Evolutionary conservation across 805 yeast species (phyloP).

Genomic region (Saccharomycopsis sp.): DNA sequence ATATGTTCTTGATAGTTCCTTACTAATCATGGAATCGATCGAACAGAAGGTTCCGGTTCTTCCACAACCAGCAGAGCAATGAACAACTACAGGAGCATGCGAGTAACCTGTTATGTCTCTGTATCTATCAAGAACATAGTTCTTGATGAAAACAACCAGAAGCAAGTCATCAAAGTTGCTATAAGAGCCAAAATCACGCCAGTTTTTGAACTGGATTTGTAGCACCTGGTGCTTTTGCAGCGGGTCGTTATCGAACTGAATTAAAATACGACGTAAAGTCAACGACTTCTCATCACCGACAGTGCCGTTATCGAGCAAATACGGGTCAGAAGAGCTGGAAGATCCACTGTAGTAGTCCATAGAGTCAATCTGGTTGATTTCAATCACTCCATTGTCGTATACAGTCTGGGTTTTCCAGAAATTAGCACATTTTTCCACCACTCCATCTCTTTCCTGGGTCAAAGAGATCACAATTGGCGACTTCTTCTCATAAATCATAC

Average conservation of each 20-base stretch:
- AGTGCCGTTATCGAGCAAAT: slow-evolving; percentile 19
- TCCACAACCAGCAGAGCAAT: slow-evolving; percentile 97
- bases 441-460: slow-evolving; percentile 70
- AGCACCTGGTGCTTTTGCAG: slow-evolving; percentile 39
- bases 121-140: slow-evolving; percentile 1
- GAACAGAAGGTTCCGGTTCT: slow-evolving; percentile 87
- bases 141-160: slow-evolving; percentile 14
- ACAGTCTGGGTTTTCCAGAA: slow-evolving; percentile 64
- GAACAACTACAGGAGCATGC: slow-evolving; percentile 55
- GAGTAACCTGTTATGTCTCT: background rate
- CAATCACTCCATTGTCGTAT: slow-evolving; percentile 32
- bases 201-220: slow-evolving; percentile 70
- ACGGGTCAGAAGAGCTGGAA: background rate
- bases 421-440: slow-evolving; percentile 72
- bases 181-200: slow-evolving; percentile 80
- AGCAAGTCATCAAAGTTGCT: slow-evolving; percentile 32
- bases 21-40: slow-evolving; percentile 51
- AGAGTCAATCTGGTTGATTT: slow-evolving; percentile 17
- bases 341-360: slow-evolving; percentile 14
- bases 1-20: slow-evolving; percentile 4
- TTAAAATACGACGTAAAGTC: slow-evolving; percentile 38
- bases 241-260: slow-evolving; percentile 30
- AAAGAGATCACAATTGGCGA: slow-evolving; percentile 67
- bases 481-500: slow-evolving; percentile 56
- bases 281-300: slow-evolving; percentile 25